Evolutionary conservation across 306 rosid genomes (phyloP).

Genomic region (Heteromeles arbutifolia): DNA sequence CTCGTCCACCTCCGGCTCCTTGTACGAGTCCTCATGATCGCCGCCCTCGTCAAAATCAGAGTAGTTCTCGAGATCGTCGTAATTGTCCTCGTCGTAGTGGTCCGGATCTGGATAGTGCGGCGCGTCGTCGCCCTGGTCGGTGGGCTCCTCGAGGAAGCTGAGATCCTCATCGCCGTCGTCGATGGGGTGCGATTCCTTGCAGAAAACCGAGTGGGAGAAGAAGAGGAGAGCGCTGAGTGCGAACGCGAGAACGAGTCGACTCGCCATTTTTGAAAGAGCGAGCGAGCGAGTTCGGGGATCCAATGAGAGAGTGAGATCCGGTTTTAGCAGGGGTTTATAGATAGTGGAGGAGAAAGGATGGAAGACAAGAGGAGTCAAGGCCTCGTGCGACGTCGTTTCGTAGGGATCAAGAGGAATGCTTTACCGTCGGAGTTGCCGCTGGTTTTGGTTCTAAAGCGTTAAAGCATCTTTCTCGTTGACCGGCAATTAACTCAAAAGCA

Average conservation of each 20-base stretch:
- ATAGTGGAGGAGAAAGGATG: background rate
- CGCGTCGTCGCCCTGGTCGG: constrained; percentile 16
- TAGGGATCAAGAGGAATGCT: background rate
- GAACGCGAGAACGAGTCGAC: constrained; percentile 42
- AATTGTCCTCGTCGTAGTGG: constrained; percentile 30
- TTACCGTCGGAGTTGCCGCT: background rate
- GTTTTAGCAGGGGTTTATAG: constrained; percentile 15
- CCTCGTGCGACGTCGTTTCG: background rate
- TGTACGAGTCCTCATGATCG: constrained; percentile 33
- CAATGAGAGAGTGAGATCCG: constrained; percentile 17
- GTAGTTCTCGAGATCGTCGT: constrained; percentile 48
- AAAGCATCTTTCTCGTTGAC: background rate
- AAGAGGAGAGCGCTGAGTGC: constrained; percentile 54
- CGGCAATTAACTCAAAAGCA: background rate
- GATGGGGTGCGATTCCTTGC: constrained; percentile 23
- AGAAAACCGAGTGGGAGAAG: constrained; percentile 49
- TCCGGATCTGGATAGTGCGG: constrained; percentile 29
- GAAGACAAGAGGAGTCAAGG: constrained; percentile 4
- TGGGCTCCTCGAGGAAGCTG: constrained; percentile 76
- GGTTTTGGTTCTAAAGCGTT: background rate
- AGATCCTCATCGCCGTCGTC: constrained; percentile 73
- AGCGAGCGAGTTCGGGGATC: background rate
- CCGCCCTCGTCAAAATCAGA: constrained; percentile 48
- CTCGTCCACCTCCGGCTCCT: constrained; percentile 65
- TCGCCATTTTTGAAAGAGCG: constrained; percentile 40